These are phyloP conservation scores for Arachnomyces sp. DNA, from an alignment of 2,329 filamentous ascomycete species.

Conservation along the genomic window DNA sequence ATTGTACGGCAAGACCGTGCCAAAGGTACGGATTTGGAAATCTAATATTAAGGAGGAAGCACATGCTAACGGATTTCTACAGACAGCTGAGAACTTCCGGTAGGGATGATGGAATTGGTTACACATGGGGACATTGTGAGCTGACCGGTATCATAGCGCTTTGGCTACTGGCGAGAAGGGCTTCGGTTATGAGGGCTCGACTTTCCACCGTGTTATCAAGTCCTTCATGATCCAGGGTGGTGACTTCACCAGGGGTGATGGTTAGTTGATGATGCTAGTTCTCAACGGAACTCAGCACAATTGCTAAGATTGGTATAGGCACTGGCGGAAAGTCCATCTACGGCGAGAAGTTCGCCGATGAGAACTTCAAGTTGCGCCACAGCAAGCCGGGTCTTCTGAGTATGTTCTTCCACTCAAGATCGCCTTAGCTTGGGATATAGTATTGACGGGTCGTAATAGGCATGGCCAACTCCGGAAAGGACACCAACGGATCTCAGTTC, in stretches of 20 bases:
- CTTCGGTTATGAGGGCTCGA: slow-evolving; percentile 59
- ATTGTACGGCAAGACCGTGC: slow-evolving; percentile 61
- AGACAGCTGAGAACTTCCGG: slow-evolving; percentile 61
- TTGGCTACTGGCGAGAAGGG: slow-evolving; percentile 61
- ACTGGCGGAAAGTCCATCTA: slow-evolving; percentile 64
- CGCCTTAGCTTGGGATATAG: neutral
- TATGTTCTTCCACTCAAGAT: slow-evolving; percentile 27
- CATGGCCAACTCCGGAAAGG: slow-evolving; percentile 60
- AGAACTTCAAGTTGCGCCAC: slow-evolving; percentile 67
- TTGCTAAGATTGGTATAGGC: slow-evolving; percentile 27
- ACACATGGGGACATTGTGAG: slow-evolving; percentile 8
- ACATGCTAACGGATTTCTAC: slow-evolving; percentile 4
- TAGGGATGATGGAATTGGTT: slow-evolving; percentile 19
- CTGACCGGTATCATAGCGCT: slow-evolving; percentile 30
- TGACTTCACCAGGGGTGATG: slow-evolving; percentile 59
- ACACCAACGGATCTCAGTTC: slow-evolving; percentile 61
- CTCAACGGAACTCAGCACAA: neutral
- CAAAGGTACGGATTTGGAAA: slow-evolving; percentile 42
- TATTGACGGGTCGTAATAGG: slow-evolving; percentile 30
- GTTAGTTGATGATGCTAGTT: slow-evolving; percentile 19
- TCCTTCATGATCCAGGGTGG: slow-evolving; percentile 65
- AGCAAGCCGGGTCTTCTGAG: slow-evolving; percentile 56
- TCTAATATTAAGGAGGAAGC: neutral
- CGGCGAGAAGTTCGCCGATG: slow-evolving; percentile 58
- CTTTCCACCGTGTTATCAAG: slow-evolving; percentile 65